Conservation (phyloP, 2,329 filamentous ascomycete genomes). For the Tolypocladium endophyticum region DNA sequence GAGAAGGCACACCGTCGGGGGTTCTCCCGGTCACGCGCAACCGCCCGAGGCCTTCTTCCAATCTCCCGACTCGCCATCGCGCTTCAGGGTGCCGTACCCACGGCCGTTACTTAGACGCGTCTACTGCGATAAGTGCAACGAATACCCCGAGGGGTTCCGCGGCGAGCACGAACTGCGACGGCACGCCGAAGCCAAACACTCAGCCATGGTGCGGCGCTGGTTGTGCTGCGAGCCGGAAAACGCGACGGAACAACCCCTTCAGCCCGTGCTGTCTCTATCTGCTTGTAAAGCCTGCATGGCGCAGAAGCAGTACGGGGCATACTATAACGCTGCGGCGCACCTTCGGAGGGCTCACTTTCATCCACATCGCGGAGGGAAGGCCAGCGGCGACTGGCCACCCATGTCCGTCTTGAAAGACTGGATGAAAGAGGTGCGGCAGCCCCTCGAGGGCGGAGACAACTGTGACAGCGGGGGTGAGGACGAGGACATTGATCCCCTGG, state of each 20-base stretch:
- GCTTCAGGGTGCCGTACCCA: conserved; percentile 32
- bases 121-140: conserved; percentile 67
- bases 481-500: conserved; percentile 15
- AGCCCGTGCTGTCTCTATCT: conserved; percentile 39
- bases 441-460: conserved; percentile 34
- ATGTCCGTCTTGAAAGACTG: conserved; percentile 48
- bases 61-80: conserved; percentile 28
- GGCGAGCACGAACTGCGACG: conserved; percentile 78
- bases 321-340: conserved; percentile 50
- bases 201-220: conserved; percentile 43
- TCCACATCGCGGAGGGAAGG: conserved; percentile 43
- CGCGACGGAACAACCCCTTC: conserved; percentile 23
- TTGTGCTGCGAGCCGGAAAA: conserved; percentile 41
- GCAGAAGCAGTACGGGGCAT: conserved; percentile 47
- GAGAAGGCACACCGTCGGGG: conserved; percentile 35
- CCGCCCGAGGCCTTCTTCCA: conserved; percentile 27
- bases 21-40: conserved; percentile 30
- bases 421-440: conserved; percentile 49
- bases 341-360: conserved; percentile 47
- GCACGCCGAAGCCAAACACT: conserved; percentile 51
- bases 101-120: conserved; percentile 57
- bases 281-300: conserved; percentile 47
- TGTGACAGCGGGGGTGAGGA: conserved; percentile 40
- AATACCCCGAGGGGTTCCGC: conserved; percentile 77
- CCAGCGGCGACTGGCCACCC: conserved; percentile 47